A percentile compares a stretch with the other conserved stretches of the same genome.
Evolutionary conservation across 345 rosid genomes (phyloP).

Genomic region (Syzygium jambos): DNA sequence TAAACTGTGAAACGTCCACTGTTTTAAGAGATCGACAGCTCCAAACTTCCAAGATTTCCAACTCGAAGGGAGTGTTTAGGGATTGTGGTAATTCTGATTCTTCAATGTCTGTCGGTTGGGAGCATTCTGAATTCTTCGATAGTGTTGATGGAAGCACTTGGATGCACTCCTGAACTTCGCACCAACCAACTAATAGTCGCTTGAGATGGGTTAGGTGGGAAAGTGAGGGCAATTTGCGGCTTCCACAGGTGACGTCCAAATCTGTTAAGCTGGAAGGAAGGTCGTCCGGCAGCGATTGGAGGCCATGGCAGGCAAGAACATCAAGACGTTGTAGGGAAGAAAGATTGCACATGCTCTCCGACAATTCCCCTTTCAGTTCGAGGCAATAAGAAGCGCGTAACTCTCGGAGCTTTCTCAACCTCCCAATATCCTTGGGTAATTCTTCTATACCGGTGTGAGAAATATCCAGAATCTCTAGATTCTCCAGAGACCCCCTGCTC

Average conservation of each 20-base stretch:
- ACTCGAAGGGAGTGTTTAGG: background rate
- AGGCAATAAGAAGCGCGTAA: accelerated
- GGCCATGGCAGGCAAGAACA: background rate
- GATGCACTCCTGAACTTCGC: background rate
- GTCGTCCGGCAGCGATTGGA: background rate
- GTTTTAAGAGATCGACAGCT: too few relatives aligned
- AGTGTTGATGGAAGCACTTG: background rate
- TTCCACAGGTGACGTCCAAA: background rate
- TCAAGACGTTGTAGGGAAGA: background rate
- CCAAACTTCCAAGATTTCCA: accelerated
- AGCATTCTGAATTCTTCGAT: background rate
- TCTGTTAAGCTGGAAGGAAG: background rate
- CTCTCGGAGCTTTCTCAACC: background rate
- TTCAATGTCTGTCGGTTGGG: background rate
- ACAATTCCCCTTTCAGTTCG: background rate
- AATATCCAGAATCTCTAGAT: background rate
- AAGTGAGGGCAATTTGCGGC: background rate
- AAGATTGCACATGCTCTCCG: background rate
- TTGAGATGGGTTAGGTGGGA: background rate
- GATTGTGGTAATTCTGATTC: background rate
- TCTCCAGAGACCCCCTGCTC: too few relatives aligned
- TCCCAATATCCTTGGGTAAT: background rate
- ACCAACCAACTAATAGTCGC: background rate
- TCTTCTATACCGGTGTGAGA: background rate
- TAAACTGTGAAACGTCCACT: background rate